These are phyloP conservation scores for Neostapfia colusana DNA, from an alignment of 176 grass and related monocot genomes.

Conservation along the genomic window DNA sequence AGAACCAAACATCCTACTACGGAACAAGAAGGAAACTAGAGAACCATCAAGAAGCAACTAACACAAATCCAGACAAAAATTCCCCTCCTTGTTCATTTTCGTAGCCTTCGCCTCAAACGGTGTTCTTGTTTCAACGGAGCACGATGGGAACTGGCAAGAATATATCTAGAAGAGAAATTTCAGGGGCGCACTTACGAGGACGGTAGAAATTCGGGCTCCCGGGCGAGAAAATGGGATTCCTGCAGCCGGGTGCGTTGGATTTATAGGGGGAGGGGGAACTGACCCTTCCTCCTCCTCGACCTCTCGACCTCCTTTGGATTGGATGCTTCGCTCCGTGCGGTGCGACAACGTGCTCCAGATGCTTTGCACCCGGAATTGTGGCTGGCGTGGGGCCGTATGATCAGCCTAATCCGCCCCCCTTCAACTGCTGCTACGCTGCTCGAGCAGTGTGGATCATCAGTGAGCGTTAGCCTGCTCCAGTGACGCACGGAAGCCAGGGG, in stretches of 20 bases:
- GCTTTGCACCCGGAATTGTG: background rate
- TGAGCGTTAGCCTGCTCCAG: background rate
- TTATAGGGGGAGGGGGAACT: conserved; percentile 37
- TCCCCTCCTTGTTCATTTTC: background rate
- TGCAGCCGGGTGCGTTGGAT: background rate
- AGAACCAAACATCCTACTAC: background rate
- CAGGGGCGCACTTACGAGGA: conserved; percentile 23
- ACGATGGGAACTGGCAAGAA: background rate
- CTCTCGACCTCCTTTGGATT: background rate
- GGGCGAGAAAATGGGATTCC: conserved; percentile 30
- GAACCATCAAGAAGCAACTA: conserved; percentile 10
- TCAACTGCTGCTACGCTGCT: background rate
- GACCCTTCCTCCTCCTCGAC: conserved; percentile 39
- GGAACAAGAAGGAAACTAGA: background rate
- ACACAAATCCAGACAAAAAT: background rate
- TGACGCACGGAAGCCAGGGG: background rate
- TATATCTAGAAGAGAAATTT: background rate
- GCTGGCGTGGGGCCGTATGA: too few species aligned
- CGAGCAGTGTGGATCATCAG: background rate
- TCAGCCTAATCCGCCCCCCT: background rate
- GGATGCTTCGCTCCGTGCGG: background rate
- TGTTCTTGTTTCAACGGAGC: background rate
- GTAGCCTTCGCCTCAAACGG: background rate
- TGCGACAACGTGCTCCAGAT: background rate
- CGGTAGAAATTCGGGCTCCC: conserved; percentile 17